Percentiles rank a stretch among this genome's conserved stretches.
Evolutionary conservation across 495 filamentous ascomycete genomes (phyloP).

Genomic region (Aspergillus indologenus): DNA sequence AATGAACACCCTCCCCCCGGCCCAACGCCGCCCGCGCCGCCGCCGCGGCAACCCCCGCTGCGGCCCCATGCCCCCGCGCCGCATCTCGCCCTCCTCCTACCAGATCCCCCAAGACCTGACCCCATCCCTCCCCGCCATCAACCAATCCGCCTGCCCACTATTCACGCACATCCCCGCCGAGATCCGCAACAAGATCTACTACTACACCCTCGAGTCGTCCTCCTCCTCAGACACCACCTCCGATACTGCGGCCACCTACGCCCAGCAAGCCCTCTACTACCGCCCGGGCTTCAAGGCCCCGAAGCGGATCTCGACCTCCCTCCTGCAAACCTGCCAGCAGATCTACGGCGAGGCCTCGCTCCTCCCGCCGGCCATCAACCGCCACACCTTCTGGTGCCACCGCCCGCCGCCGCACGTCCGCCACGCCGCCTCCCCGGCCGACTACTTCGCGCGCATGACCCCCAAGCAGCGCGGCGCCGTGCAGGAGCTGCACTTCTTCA

Average conservation of each 20-base stretch:
- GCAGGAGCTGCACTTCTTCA: not conserved
- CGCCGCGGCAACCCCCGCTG: not conserved
- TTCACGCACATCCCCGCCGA: constrained; percentile 2
- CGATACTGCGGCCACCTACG: not conserved
- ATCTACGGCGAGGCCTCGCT: constrained; percentile 5
- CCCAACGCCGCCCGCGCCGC: not conserved
- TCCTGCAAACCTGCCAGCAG: constrained; percentile 5
- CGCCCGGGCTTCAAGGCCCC: constrained; percentile 1
- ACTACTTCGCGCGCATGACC: not conserved
- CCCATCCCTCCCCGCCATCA: not conserved
- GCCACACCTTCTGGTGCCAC: constrained; percentile 3
- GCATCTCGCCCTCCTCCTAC: not conserved
- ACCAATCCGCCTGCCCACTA: constrained; percentile 1
- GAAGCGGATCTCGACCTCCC: constrained; percentile 1
- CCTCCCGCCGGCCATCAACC: not conserved
- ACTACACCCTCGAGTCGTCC: constrained; percentile 1
- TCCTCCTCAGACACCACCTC: not conserved
- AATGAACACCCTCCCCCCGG: not conserved
- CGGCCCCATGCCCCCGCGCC: too few species aligned
- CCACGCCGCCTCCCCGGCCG: not conserved
- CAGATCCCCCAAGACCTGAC: not conserved
- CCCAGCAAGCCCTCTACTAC: constrained; percentile 3
- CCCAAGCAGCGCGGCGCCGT: not conserved
- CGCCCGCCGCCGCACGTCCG: not conserved
- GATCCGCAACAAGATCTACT: constrained; percentile 1